Percentiles rank a stretch among this genome's conserved stretches.
Evolutionary conservation across 148 eudicot species (phyloP).

Genomic region (Nepenthes gracilis): DNA sequence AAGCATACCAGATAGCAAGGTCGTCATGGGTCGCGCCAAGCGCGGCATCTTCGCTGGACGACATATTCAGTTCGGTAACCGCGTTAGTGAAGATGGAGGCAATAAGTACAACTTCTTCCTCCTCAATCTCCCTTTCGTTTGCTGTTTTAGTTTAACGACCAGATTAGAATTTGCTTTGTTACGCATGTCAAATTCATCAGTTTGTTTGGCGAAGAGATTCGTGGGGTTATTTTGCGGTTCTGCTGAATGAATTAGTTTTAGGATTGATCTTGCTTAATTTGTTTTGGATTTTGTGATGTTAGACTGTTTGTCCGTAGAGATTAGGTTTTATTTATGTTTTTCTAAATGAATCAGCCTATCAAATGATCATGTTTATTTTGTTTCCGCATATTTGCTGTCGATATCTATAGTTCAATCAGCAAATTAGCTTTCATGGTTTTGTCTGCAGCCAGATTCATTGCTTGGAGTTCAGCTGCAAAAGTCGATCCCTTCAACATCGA

Average conservation of each 20-base stretch:
- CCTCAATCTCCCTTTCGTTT: conserved; percentile 1
- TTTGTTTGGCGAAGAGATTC: background rate
- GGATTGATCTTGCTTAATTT: background rate
- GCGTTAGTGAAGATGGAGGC: conserved; percentile 84
- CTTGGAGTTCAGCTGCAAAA: no score
- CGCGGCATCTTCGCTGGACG: conserved; percentile 92
- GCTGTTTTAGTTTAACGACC: no score
- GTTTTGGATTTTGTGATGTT: background rate
- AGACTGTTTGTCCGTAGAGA: background rate
- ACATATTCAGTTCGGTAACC: conserved; percentile 87
- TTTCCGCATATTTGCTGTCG: no score
- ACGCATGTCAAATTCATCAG: no score
- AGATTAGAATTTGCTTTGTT: no score
- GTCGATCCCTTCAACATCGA: no score
- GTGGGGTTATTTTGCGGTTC: background rate
- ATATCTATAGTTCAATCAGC: no score
- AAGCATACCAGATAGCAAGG: conserved; percentile 47
- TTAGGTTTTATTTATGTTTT: no score
- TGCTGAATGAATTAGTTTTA: background rate
- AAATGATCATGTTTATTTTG: no score
- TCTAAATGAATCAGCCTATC: no score
- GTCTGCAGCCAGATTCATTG: no score
- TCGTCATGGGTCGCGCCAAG: conserved; percentile 88
- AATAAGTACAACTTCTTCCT: conserved; percentile 46
- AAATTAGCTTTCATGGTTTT: no score